These are phyloP conservation scores for Colletotrichum chlorophyti DNA, from an alignment of 2,329 filamentous ascomycete genomes.

Conservation along the genomic window DNA sequence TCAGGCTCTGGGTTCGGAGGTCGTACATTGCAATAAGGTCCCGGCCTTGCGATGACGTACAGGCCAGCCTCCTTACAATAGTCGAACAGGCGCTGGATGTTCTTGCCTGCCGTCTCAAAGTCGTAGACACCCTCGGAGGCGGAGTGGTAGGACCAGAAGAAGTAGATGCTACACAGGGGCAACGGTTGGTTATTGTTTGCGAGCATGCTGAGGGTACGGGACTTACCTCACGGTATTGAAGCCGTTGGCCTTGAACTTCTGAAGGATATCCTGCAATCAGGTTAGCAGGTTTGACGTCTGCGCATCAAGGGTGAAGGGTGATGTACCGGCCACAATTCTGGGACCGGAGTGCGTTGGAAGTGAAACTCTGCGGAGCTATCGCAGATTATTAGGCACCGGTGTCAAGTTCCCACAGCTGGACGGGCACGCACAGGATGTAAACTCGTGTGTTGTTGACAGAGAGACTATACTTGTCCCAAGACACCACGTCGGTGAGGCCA, in stretches of 20 bases:
- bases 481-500: slow-evolving; percentile 56
- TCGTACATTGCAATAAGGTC: slow-evolving; percentile 75
- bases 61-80: slow-evolving; percentile 77
- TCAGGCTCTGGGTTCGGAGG: not conserved
- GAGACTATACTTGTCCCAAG: slow-evolving; percentile 76
- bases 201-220: not conserved
- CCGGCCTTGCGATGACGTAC: slow-evolving; percentile 75
- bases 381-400: slow-evolving; percentile 71
- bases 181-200: not conserved
- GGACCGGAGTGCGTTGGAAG: slow-evolving; percentile 61
- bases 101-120: slow-evolving; percentile 53
- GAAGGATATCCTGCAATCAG: slow-evolving; percentile 66
- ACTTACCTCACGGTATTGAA: slow-evolving; percentile 77
- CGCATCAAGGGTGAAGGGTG: not conserved
- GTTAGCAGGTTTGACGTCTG: not conserved
- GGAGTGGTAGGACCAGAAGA: slow-evolving; percentile 80
- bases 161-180: slow-evolving; percentile 66
- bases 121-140: slow-evolving; percentile 75
- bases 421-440: slow-evolving; percentile 7
- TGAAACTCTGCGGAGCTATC: slow-evolving; percentile 74
- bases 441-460: slow-evolving; percentile 64
- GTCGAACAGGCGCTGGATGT: slow-evolving; percentile 73
- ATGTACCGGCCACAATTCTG: slow-evolving; percentile 59
- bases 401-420: slow-evolving; percentile 23
- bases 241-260: slow-evolving; percentile 83